Base-by-base conservation (phyloP, 2,329 filamentous ascomycete genomes). In the Penicillium frequentans region DNA sequence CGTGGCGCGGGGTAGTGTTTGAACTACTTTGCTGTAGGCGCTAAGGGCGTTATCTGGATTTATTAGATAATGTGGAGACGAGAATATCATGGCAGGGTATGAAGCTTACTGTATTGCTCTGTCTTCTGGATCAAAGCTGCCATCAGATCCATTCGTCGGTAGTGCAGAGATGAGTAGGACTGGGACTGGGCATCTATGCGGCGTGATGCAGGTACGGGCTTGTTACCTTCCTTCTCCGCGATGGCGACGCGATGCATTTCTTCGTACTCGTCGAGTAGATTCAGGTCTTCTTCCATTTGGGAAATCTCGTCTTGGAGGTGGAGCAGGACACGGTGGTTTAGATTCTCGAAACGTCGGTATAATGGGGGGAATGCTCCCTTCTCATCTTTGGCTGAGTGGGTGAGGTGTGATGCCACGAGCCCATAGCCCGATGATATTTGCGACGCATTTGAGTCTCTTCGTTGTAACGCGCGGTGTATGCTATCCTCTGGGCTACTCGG, bases 241-340 rank as follows among this genome's bases (percentile, higher is more conserved):
- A 68, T 68, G 33, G 64, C 63, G 48, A 66, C 58, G 42, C 69
- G 70, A 51, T 74, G 71, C 59, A 73, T 73, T 57, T 72, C 71
- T 50, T 84, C 80, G 43, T 79, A 78, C 59, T 84, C 81, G 55
- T 96, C 93, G 1, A 95, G 75, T 0, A 81, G 79, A 19, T 85
- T 83, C 1, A 97, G 81, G 56, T 93, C 86, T 66, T 91, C 87
- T 73, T 96, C 92, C 37, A 96, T 79, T 65, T 93, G 89, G 29
- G 82, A 81, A 19, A 96, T 84, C 71, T 96, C 91, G 68, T 96
- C 91, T 73, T 96, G 93, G 16, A 96, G 80, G 60, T 95, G 87
- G 0, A 96, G 79, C 3, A 97, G 77, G 3, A 96, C 77, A 3
- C 93, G 87, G 70, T 96, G 91, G 66, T 95, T 93, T 19, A 96